Evolutionary conservation across 2,329 filamentous ascomycete genomes (phyloP), one percentile per base, ranked within the genome.

Genomic region (Alternaria infectoria): DNA sequence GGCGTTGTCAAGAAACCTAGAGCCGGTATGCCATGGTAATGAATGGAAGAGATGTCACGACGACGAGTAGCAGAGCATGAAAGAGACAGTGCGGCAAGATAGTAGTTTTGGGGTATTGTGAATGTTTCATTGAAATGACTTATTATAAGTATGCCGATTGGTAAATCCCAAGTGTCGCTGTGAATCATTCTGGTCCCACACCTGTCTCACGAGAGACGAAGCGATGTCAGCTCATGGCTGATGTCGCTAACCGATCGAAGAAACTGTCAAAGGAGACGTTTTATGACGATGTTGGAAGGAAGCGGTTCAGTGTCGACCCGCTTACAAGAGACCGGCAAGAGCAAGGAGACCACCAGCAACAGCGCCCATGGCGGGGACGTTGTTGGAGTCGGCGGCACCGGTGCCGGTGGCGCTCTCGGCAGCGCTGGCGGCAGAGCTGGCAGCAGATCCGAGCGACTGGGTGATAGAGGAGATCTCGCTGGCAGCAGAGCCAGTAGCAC

Each of bases 291-390:
- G 26, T 32, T 62, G 25, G 44, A 50, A 45, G 19, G n/a, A 40
- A 40, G 21, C n/a, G 17, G 4, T 11, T 21, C 6, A n/a, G 36
- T 32, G 26, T 36, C 6, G 28, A 46, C 10, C 23, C 57, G 45
- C 67, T 67, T 79, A 79, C 73, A 79, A 76, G 44, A 78, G 73
- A 65, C 74, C 74, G 26, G 75, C 77, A 51, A 71, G 44, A 30
- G 74, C 70, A 58, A 77, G 58, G 51, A 77, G 57, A 66, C 75
- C 76, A 67, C 69, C 76, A 60, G 72, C 76, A 19, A 75, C 59
- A 51, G 73, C 76, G 28, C 76, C 77, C 65, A 78, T 72, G 36
- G 67, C 73, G 12, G 76, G 74, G 36, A 77, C 62, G 30, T 66
- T 72, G 51, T 70, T 73, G 23, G 71, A 66, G 40, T 68, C 62